Percentiles rank a stretch among this genome's conserved stretches.
Evolutionary conservation across 208 protist genomes (phyloP).

Genomic region (Leishmania mexicana): DNA sequence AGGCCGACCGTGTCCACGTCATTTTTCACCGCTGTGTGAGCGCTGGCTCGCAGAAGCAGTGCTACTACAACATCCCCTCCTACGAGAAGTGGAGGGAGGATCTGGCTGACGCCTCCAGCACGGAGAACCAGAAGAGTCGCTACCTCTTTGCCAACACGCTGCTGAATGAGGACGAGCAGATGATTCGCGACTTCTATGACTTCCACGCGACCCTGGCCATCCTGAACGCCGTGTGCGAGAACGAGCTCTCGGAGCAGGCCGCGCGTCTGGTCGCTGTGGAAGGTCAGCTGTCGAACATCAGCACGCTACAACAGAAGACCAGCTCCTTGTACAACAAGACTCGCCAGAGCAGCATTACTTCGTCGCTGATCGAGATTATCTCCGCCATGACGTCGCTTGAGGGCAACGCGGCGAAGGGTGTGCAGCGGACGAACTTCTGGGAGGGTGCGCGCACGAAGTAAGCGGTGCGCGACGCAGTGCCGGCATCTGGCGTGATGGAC

Average conservation of each 20-base stretch:
- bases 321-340: constrained; percentile 93
- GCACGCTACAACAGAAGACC: constrained; percentile 76
- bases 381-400: constrained; percentile 91
- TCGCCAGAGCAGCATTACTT: constrained; percentile 89
- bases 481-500: neutral
- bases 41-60: constrained; percentile 76
- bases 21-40: constrained; percentile 89
- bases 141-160: constrained; percentile 89
- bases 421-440: constrained; percentile 88
- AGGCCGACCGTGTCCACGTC: constrained; percentile 74
- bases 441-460: constrained; percentile 65
- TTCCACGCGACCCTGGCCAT: constrained; percentile 86
- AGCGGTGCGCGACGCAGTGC: constrained; percentile 6
- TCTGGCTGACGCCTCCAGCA: constrained; percentile 69
- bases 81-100: constrained; percentile 86
- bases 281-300: constrained; percentile 91
- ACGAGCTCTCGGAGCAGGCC: constrained; percentile 92
- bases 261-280: constrained; percentile 89
- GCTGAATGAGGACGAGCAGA: constrained; percentile 86
- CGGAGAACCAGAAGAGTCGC: constrained; percentile 86
- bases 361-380: constrained; percentile 91
- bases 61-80: constrained; percentile 83
- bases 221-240: constrained; percentile 87
- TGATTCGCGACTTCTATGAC: constrained; percentile 89
- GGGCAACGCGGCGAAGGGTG: constrained; percentile 76